These are phyloP conservation scores for Chrysoporthe austroafricana DNA, from an alignment of 2,329 filamentous ascomycete genomes.

Conservation along the genomic window DNA sequence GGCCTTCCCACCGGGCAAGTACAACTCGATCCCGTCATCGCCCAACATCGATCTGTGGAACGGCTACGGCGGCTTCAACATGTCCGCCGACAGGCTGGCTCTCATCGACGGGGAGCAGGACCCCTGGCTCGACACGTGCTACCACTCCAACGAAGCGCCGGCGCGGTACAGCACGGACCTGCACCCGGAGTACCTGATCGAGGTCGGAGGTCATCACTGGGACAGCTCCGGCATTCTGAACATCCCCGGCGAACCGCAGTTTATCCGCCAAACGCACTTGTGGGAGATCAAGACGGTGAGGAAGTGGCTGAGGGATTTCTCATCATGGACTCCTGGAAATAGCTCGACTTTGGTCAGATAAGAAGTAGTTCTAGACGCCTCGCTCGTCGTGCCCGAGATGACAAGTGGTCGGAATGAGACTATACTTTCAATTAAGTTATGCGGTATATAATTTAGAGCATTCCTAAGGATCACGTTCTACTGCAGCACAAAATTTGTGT, in stretches of 20 bases:
- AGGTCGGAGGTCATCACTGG: conserved; percentile 57
- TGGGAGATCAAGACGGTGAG: conserved; percentile 57
- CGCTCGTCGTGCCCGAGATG: too few relatives aligned
- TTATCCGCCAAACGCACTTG: conserved; percentile 52
- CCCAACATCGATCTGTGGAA: conserved; percentile 49
- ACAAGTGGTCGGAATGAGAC: neutral
- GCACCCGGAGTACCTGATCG: conserved; percentile 54
- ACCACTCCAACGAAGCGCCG: conserved; percentile 49
- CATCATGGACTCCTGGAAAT: conserved; percentile 31
- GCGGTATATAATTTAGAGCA: too few relatives aligned
- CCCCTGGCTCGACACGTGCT: conserved; percentile 56
- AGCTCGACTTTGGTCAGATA: neutral
- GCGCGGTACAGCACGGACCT: conserved; percentile 44
- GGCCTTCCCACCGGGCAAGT: conserved; percentile 52
- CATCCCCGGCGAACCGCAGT: conserved; percentile 51
- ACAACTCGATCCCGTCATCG: conserved; percentile 48
- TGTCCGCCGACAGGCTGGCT: conserved; percentile 51
- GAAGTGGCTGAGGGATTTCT: conserved; percentile 45
- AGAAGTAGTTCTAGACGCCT: neutral
- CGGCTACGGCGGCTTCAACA: conserved; percentile 50
- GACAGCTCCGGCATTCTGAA: conserved; percentile 47
- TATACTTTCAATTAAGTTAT: neutral
- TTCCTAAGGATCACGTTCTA: too few relatives aligned
- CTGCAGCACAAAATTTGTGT: too few relatives aligned
- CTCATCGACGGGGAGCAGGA: conserved; percentile 57